Percentiles rank a stretch among this genome's conserved stretches.
phyloP scores from a whole-genome alignment of 1,139 yeast genomes.

The Candida buenavistaensis region DNA sequence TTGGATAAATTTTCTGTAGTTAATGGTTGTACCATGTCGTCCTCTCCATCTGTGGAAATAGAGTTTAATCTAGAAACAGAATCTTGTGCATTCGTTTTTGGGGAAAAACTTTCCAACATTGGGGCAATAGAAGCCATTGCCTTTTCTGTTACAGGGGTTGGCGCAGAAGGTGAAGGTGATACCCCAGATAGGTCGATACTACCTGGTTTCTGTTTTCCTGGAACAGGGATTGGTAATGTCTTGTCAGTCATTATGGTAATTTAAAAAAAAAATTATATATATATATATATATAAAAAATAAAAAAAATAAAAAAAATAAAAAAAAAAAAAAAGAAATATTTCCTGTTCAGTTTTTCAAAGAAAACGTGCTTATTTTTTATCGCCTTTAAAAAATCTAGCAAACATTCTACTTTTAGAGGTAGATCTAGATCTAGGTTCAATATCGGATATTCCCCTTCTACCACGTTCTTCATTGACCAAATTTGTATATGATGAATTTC shows the following conservation, averaged over 20 bases:
- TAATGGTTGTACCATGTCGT: slow-evolving; percentile 10
- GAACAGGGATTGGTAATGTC: slow-evolving; percentile 11
- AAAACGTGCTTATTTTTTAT: slow-evolving; percentile 1
- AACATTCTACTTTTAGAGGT: slow-evolving; percentile 20
- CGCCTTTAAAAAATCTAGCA: slow-evolving; percentile 18
- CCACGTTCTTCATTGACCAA: slow-evolving; percentile 15
- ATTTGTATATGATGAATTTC: slow-evolving; percentile 16
- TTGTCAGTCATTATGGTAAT: too few relatives aligned
- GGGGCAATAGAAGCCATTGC: slow-evolving; percentile 83
- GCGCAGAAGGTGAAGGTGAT: slow-evolving; percentile 10
- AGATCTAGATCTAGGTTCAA: slow-evolving; percentile 16
- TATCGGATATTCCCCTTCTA: slow-evolving; percentile 5
- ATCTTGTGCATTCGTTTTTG: slow-evolving; percentile 68
- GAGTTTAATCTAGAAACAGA: slow-evolving; percentile 24
- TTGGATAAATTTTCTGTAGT: slow-evolving; percentile 10
- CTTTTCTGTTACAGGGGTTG: slow-evolving; percentile 41
- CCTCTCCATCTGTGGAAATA: slow-evolving; percentile 15
- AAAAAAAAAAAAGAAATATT: background rate
- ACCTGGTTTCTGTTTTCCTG: too few relatives aligned
- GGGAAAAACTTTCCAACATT: slow-evolving; percentile 67
- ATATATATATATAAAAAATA: too few relatives aligned
- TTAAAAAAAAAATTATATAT: too few relatives aligned
- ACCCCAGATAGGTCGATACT: too few relatives aligned
- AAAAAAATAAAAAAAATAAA: background rate
- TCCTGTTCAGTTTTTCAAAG: too few relatives aligned